Evolutionary conservation across 371 early-diverging fungal species (phyloP).

Genomic region (Rhizomucor miehei): DNA sequence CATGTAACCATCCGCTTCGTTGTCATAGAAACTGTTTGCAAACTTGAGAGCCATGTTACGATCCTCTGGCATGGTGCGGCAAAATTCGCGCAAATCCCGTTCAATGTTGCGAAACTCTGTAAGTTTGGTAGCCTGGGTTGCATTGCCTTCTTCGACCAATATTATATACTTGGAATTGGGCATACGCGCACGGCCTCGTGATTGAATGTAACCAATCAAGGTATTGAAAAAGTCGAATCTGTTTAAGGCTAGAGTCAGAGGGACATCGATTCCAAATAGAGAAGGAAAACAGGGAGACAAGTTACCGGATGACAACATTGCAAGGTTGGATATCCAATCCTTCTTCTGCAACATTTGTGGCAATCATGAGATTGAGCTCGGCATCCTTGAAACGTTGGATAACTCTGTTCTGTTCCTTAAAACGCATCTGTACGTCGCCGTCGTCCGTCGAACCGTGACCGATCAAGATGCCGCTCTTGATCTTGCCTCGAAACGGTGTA

Average conservation of each 20-base stretch:
- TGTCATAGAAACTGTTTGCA: neutral
- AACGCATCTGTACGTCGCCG: constrained; percentile 60
- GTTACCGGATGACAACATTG: constrained; percentile 85
- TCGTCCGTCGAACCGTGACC: constrained; percentile 62
- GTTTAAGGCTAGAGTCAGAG: constrained; percentile 12
- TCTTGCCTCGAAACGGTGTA: constrained; percentile 23
- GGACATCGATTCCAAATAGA: no score
- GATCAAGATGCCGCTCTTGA: constrained; percentile 61
- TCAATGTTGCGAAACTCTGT: constrained; percentile 49
- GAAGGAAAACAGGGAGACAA: no score
- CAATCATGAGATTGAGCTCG: constrained; percentile 74
- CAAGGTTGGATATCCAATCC: constrained; percentile 96
- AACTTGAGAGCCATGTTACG: constrained; percentile 34
- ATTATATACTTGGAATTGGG: constrained; percentile 72
- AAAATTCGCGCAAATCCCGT: constrained; percentile 50
- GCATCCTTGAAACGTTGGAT: constrained; percentile 73
- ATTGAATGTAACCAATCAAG: constrained; percentile 82
- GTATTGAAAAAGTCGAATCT: constrained; percentile 80
- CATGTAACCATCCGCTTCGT: constrained; percentile 20
- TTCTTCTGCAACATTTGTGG: constrained; percentile 96
- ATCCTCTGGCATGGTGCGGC: constrained; percentile 43
- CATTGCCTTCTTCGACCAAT: constrained; percentile 59
- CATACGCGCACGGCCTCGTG: constrained; percentile 91
- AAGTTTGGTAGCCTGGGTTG: constrained; percentile 31
- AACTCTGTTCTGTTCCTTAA: constrained; percentile 59